A percentile compares a stretch with the other conserved stretches of the same genome.
Conservation (phyloP, 495 filamentous ascomycete genomes). For the Neurospora tetrasperma region DNA sequence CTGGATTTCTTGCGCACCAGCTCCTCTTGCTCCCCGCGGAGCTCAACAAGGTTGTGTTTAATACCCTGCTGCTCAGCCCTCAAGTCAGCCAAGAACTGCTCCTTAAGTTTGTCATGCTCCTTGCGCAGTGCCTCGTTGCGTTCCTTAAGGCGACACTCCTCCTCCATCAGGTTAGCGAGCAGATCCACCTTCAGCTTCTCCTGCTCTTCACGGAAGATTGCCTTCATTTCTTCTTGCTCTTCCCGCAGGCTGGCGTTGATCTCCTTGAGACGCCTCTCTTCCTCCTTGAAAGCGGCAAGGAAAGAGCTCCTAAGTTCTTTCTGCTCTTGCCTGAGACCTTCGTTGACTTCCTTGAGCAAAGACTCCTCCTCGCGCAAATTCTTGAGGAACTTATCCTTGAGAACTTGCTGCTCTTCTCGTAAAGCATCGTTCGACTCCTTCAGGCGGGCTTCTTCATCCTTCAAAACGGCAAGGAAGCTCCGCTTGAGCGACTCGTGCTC, state of each 20-base stretch:
- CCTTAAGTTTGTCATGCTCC: conserved; percentile 68
- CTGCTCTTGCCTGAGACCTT: neutral
- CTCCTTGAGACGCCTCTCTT: conserved; percentile 14
- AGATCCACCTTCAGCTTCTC: conserved; percentile 20
- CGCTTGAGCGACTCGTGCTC: conserved; percentile 31
- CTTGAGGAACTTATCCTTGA: conserved; percentile 1
- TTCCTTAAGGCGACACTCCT: conserved; percentile 67
- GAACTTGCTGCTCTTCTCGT: neutral
- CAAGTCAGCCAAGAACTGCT: conserved; percentile 43
- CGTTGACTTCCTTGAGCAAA: conserved; percentile 2
- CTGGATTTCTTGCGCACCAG: conserved; percentile 62
- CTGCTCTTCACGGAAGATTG: conserved; percentile 19
- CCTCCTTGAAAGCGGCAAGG: conserved; percentile 15
- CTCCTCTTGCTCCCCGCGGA: conserved; percentile 60
- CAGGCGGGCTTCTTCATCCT: conserved; percentile 10
- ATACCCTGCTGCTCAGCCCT: conserved; percentile 32
- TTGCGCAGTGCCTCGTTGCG: conserved; percentile 53
- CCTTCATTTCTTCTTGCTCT: conserved; percentile 16
- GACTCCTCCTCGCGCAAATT: neutral
- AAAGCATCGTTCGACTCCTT: conserved; percentile 5
- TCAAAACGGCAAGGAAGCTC: conserved; percentile 15
- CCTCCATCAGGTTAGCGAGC: conserved; percentile 61
- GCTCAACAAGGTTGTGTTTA: conserved; percentile 27
- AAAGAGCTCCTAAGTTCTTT: conserved; percentile 22
- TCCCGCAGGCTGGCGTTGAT: conserved; percentile 12